Evolutionary conservation across 495 filamentous ascomycete species (phyloP).

Genomic region (Sabuloglossum arenarium): DNA sequence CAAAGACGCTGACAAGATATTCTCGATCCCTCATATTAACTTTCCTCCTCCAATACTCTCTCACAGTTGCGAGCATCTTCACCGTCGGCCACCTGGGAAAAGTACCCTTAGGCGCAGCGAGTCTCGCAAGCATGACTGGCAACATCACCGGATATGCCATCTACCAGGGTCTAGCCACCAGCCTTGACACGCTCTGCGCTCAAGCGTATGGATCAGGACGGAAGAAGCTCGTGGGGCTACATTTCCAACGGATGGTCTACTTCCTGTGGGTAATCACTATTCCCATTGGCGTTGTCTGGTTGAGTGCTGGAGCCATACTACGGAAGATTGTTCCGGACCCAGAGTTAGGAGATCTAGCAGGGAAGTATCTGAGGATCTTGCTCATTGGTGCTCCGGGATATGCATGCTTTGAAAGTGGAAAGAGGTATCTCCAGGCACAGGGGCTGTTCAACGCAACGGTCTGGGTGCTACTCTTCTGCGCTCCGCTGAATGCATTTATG

Average conservation of each 20-base stretch:
- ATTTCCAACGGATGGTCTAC: slow-evolving; percentile 49
- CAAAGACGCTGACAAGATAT: slow-evolving; percentile 25
- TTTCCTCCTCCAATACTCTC: slow-evolving; percentile 54
- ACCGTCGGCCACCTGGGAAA: slow-evolving; percentile 44
- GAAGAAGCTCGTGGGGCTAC: slow-evolving; percentile 46
- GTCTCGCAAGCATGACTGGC: slow-evolving; percentile 45
- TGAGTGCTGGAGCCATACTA: slow-evolving; percentile 36
- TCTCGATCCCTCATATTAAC: slow-evolving; percentile 47
- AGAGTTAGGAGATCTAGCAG: slow-evolving; percentile 40
- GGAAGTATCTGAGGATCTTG: slow-evolving; percentile 43
- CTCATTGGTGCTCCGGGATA: slow-evolving; percentile 48
- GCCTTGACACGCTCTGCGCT: slow-evolving; percentile 53
- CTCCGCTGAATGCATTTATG: slow-evolving; percentile 49
- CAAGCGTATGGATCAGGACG: slow-evolving; percentile 58
- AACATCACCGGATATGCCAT: slow-evolving; percentile 55
- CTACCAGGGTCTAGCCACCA: slow-evolving; percentile 52
- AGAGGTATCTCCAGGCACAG: slow-evolving; percentile 56
- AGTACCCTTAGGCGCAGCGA: slow-evolving; percentile 41
- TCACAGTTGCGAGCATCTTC: slow-evolving; percentile 51
- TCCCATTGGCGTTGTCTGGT: slow-evolving; percentile 45
- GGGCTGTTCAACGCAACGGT: slow-evolving; percentile 48
- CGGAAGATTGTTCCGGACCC: slow-evolving; percentile 41
- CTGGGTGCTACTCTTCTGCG: slow-evolving; percentile 44
- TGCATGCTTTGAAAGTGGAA: slow-evolving; percentile 49
- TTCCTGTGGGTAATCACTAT: slow-evolving; percentile 43